Evolutionary conservation across 23 red algal genomes (phyloP), one percentile per base, ranked within the genome.

Genomic region (Agarophyton chilense): DNA sequence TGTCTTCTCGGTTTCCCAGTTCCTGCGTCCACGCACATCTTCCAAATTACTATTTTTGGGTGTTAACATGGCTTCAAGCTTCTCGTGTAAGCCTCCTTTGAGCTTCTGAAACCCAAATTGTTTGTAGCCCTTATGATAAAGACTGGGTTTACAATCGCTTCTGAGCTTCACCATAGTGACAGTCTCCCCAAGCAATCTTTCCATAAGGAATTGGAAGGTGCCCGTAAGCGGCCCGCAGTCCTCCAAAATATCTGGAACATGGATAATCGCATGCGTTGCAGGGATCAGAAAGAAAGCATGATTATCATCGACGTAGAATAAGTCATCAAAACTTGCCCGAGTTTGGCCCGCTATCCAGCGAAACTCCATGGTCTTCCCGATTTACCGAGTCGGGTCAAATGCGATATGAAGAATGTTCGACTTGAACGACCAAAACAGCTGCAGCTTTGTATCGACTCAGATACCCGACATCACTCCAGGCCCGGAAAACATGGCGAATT

Each of bases 111-210:
- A n/a, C n/a, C n/a, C n/a, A n/a, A n/a, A n/a, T n/a, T n/a, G n/a
- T n/a, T n/a, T n/a, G n/a, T n/a, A n/a, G n/a, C n/a, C n/a, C n/a
- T n/a, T n/a, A n/a, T n/a, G n/a, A n/a, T n/a, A n/a, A n/a, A n/a
- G n/a, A n/a, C n/a, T n/a, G n/a, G n/a, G n/a, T n/a, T n/a, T n/a
- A n/a, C n/a, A n/a, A n/a, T n/a, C n/a, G n/a, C n/a, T n/a, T n/a
- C n/a, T n/a, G n/a, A n/a, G n/a, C n/a, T n/a, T n/a, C n/a, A n/a
- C n/a, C n/a, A n/a, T n/a, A n/a, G n/a, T n/a, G n/a, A n/a, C n/a
- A n/a, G n/a, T n/a, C n/a, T 70, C 63, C 1, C 63, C 63, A 70
- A 70, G 34, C 22, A 70, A 24, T 24, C 63, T 70, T 32, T 70
- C 63, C 16, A 70, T 43, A 19, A 70, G 18, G 39, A 70, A 70